These are phyloP conservation scores for Setomelanomma holmii DNA, from an alignment of 2,329 filamentous ascomycete genomes.

Conservation along the genomic window DNA sequence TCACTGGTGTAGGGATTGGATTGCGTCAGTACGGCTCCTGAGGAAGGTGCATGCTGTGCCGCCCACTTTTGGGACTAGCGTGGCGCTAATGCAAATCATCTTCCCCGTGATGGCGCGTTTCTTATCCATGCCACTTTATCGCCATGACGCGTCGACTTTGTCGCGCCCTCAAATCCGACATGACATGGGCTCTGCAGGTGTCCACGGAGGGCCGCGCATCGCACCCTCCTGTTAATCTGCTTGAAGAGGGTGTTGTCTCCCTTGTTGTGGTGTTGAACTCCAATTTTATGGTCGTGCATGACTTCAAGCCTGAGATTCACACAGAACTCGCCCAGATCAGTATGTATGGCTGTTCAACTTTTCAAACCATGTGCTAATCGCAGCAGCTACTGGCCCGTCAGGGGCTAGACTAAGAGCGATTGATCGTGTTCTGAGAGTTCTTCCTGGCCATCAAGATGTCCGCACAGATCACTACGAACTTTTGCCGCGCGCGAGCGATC, in stretches of 20 bases:
- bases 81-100: constrained; percentile 21
- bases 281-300: constrained; percentile 8
- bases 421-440: constrained; percentile 20
- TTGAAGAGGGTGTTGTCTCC: constrained; percentile 7
- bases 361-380: constrained; percentile 1
- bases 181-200: constrained; percentile 22
- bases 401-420: constrained; percentile 39
- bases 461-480: constrained; percentile 24
- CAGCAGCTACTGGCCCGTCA: constrained; percentile 23
- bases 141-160: constrained; percentile 27
- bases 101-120: constrained; percentile 25
- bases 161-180: constrained; percentile 7
- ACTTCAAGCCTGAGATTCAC: not conserved
- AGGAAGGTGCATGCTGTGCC: no score
- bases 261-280: constrained; percentile 6
- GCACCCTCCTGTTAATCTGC: constrained; percentile 4
- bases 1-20: no score
- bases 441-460: constrained; percentile 11
- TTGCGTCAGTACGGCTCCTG: no score
- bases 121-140: constrained; percentile 1
- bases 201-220: not conserved
- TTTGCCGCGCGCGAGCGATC: constrained; percentile 16
- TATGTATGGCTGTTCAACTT: constrained; percentile 9
- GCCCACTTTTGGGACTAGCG: constrained; percentile 1
- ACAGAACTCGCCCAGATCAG: constrained; percentile 26